Conservation (phyloP, 176 grass and related monocot species). For the Secale cereale region DNA sequence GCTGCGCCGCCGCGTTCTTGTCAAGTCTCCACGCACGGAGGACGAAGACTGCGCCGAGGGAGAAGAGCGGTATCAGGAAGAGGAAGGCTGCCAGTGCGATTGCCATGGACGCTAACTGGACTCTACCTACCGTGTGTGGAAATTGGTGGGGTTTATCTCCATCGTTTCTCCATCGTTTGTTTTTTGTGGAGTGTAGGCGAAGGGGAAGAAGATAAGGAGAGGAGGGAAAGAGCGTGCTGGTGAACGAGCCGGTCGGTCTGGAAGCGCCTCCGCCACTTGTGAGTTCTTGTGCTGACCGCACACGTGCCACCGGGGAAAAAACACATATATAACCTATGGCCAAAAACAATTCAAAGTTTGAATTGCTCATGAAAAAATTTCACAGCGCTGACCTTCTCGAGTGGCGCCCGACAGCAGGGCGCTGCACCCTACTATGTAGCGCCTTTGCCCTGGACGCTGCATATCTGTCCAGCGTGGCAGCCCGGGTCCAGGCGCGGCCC, state of each 20-base stretch:
- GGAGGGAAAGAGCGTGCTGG: not conserved
- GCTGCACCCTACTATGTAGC: too few species aligned
- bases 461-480: too few species aligned
- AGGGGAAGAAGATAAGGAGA: not conserved
- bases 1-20: not conserved
- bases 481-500: too few species aligned
- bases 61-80: slow-evolving; percentile 3
- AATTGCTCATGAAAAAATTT: too few species aligned
- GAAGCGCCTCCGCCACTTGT: not conserved
- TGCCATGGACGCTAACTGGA: slow-evolving; percentile 17
- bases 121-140: not conserved
- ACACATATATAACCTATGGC: too few species aligned
- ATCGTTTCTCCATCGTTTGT: not conserved
- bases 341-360: too few species aligned
- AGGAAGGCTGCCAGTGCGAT: not conserved
- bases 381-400: too few species aligned
- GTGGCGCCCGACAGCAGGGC: too few species aligned
- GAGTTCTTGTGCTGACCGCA: not conserved
- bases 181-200: not conserved
- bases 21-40: not conserved
- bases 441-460: too few species aligned
- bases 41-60: slow-evolving; percentile 5
- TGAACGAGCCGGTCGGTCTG: not conserved
- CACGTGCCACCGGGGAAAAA: not conserved
- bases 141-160: not conserved